Evolutionary conservation across 1,284 basidiomycete genomes (phyloP).

Genomic region (Anthracocystis walkeri): DNA sequence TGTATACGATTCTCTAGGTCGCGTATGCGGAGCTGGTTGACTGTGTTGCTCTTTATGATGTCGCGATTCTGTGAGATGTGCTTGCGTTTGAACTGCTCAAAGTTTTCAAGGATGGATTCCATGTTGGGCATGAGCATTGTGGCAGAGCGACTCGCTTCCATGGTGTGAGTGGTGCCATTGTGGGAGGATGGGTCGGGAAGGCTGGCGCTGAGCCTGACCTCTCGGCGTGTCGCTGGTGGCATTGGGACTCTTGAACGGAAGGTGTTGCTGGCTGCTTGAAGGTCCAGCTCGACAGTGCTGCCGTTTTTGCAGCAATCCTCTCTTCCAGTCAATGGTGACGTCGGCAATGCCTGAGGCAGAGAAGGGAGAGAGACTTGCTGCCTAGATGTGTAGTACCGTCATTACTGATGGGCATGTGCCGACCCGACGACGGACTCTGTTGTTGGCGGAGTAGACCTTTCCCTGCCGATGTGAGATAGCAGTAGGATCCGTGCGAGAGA

Average conservation of each 20-base stretch:
- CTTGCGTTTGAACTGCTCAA: constrained; percentile 66
- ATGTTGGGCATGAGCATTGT: constrained; percentile 48
- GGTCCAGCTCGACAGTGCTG: not conserved
- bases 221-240: constrained; percentile 49
- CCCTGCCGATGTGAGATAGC: too few species aligned
- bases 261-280: not conserved
- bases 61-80: constrained; percentile 68
- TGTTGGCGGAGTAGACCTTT: too few species aligned
- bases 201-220: constrained; percentile 48
- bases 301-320: not conserved
- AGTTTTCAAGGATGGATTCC: constrained; percentile 64
- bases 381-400: not conserved
- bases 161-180: constrained; percentile 13
- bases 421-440: not conserved
- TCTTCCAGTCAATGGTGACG: not conserved
- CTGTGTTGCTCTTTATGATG: constrained; percentile 65
- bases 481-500: too few species aligned
- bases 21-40: constrained; percentile 58
- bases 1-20: constrained; percentile 64
- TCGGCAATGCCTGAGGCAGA: not conserved
- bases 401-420: not conserved
- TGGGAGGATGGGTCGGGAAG: constrained; percentile 25
- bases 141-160: constrained; percentile 40
- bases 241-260: not conserved
- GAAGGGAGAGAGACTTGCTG: not conserved